Evolutionary conservation across 805 yeast species (phyloP).

Genomic region (Zygosaccharomyces bisporus): DNA sequence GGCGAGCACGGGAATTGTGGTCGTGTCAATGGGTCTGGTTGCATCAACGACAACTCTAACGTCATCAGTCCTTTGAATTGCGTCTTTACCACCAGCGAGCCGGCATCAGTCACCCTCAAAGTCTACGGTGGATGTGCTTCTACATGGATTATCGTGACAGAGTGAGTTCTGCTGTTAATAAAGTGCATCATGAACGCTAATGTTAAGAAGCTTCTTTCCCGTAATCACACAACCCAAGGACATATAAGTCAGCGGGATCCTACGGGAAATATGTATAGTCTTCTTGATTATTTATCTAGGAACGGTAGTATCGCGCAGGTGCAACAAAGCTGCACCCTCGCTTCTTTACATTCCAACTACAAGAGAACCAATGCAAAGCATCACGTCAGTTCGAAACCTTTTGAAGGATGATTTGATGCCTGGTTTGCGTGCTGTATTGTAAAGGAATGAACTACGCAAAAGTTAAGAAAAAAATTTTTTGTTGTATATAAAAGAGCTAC

Average conservation of each 20-base stretch:
- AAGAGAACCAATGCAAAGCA: too few species aligned
- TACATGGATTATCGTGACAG: slow-evolving; percentile 31
- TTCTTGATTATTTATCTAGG: slow-evolving; percentile 49
- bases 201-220: slow-evolving; percentile 80
- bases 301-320: slow-evolving; percentile 20
- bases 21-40: slow-evolving; percentile 10
- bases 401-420: background rate
- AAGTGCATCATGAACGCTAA: slow-evolving; percentile 30
- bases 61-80: slow-evolving; percentile 22
- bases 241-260: slow-evolving; percentile 37
- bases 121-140: slow-evolving; percentile 33
- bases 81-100: slow-evolving; percentile 8
- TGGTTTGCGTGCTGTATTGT: background rate
- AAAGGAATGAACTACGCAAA: too few species aligned
- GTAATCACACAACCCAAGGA: slow-evolving; percentile 48
- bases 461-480: background rate
- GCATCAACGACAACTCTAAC: slow-evolving; percentile 29
- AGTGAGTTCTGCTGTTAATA: too few species aligned
- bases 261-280: slow-evolving; percentile 79
- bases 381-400: background rate
- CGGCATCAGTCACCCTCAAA: background rate
- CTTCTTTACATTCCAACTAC: slow-evolving; percentile 11
- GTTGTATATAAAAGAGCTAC: too few species aligned
- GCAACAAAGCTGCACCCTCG: slow-evolving; percentile 8
- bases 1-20: slow-evolving; percentile 99